Evolutionary conservation across 2,329 filamentous ascomycete genomes (phyloP).

Genomic region (Neonectria punicea): DNA sequence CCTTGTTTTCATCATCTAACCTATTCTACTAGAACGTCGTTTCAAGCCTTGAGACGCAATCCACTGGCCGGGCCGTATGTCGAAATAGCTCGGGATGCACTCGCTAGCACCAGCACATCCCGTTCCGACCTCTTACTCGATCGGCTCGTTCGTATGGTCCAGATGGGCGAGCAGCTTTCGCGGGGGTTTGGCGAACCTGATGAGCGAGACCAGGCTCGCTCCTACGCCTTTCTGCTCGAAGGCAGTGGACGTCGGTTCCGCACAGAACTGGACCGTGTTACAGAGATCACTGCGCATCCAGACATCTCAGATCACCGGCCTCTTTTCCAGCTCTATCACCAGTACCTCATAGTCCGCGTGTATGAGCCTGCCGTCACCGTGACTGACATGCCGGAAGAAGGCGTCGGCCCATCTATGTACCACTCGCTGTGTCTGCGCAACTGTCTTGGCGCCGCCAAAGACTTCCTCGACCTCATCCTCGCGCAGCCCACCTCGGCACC

Average conservation of each 20-base stretch:
- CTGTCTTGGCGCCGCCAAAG: conserved; percentile 48
- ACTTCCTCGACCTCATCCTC: conserved; percentile 48
- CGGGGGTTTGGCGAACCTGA: conserved; percentile 46
- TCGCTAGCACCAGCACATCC: conserved; percentile 40
- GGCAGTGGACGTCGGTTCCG: conserved; percentile 47
- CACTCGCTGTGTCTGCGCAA: conserved; percentile 48
- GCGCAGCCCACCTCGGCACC: conserved; percentile 41
- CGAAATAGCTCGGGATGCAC: conserved; percentile 46
- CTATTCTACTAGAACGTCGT: conserved; percentile 45
- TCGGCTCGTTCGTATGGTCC: conserved; percentile 49
- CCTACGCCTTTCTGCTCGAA: conserved; percentile 48
- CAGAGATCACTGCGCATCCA: conserved; percentile 40
- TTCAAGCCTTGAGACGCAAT: conserved; percentile 50
- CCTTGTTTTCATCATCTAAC: conserved; percentile 1
- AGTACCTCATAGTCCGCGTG: conserved; percentile 51
- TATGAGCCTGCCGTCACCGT: conserved; percentile 53
- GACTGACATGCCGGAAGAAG: conserved; percentile 40
- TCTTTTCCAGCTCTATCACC: conserved; percentile 46
- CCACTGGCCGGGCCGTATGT: conserved; percentile 48
- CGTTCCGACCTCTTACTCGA: conserved; percentile 47
- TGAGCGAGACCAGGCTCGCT: conserved; percentile 40
- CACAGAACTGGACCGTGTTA: conserved; percentile 47
- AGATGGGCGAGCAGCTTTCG: conserved; percentile 49
- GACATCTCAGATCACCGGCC: conserved; percentile 14
- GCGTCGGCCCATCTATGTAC: conserved; percentile 41